Evolutionary conservation across 2,329 filamentous ascomycete genomes (phyloP), one percentile per base, ranked within the genome.

Genomic region (Alternaria angustiovoidea): DNA sequence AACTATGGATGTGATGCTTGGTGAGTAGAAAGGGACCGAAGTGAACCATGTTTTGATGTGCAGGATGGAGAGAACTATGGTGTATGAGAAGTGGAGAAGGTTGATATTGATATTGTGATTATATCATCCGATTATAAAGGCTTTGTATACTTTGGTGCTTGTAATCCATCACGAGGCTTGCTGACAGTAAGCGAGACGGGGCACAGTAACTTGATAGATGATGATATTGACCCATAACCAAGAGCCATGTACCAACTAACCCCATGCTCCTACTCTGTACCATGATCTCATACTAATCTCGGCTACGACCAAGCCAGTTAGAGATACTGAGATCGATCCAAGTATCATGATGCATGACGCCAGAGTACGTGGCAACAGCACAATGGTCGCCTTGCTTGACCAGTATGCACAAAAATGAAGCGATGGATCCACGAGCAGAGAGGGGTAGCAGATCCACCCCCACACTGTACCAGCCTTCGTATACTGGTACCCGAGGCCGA

Each of bases 351-450:
- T 34, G 30, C 46, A 20, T 49, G 34, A 12, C 16, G 20, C 20
- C 20, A 12, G 2, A 7, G 32, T 49, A 49, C 46, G 46, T 49
- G 46, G 46, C 46, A 49, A 16, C 46, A 49, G 46, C 46, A 16
- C 12, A 49, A 36, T 49, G 46, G 46, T 34, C 22, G 20, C 24
- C 22, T 44, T 26, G 34, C 32, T 53, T 7, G 7, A 48, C 18
- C 9, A 7, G 18, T n/a, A 48, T 22, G 28, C 30, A 51, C 20
- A 51, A 51, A 51, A 51, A 51, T 49, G 46, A 49, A 18, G 46
- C 46, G 36, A 16, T 41, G 49, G 32, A 34, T 16, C 32, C 32
- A 34, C 14, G 32, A 16, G 49, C 24, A 51, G 22, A 39, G 49
- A 39, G 32, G 49, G 49, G 32, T 51, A 39, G 24, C 6, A 32